These are phyloP conservation scores for Tetradesmus lagerheimii DNA, from an alignment of 139 green algal genomes.

Conservation along the genomic window DNA sequence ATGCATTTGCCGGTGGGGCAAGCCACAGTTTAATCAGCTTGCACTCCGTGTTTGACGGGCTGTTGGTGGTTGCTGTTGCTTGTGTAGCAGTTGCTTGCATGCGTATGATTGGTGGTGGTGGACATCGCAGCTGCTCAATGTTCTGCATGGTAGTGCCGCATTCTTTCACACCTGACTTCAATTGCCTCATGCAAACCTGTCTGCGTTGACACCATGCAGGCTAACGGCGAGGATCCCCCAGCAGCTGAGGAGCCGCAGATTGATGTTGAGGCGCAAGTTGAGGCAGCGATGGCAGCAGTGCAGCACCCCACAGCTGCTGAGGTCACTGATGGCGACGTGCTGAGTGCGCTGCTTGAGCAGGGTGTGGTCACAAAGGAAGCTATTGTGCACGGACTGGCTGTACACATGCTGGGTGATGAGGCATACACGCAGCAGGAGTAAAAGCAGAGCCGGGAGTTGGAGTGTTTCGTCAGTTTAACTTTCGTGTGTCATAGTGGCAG, in stretches of 20 bases:
- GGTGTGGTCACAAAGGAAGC: slow-evolving; percentile 61
- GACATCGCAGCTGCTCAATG: background rate
- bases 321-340: slow-evolving; percentile 67
- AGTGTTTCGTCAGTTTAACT: background rate
- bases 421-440: background rate
- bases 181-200: background rate
- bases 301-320: slow-evolving; percentile 49
- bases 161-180: no score
- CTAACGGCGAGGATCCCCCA: slow-evolving; percentile 28
- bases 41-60: no score
- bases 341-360: slow-evolving; percentile 68
- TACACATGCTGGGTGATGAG: slow-evolving; percentile 49
- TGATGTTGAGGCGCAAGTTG: slow-evolving; percentile 69
- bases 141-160: background rate
- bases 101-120: no score
- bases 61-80: no score
- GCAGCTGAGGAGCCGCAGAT: slow-evolving; percentile 38
- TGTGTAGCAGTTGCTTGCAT: no score
- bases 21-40: no score
- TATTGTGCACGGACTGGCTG: slow-evolving; percentile 63
- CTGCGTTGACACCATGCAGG: background rate
- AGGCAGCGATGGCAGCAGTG: slow-evolving; percentile 61
- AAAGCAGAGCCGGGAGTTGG: background rate
- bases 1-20: no score
- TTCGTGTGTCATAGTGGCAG: background rate